phyloP scores from a whole-genome alignment of 495 filamentous ascomycete species.

The Aspergillus kassunensis region DNA sequence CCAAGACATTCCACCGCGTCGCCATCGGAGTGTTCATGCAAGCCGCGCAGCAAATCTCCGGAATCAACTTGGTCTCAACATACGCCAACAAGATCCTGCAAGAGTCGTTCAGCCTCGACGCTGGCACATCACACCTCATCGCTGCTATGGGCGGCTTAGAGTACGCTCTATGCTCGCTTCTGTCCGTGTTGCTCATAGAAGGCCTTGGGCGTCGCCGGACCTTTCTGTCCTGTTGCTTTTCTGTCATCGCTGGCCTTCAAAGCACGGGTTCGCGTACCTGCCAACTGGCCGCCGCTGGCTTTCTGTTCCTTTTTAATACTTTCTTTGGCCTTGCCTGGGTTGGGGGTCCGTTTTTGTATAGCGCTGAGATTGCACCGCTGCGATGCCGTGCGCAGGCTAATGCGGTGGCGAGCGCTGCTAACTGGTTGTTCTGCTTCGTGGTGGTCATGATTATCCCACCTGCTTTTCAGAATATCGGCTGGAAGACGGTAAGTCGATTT shows the following conservation, averaged over 20 bases:
- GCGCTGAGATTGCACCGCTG: conserved; percentile 59
- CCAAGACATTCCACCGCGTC: conserved; percentile 45
- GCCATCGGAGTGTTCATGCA: conserved; percentile 50
- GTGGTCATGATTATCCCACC: conserved; percentile 59
- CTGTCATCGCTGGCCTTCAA: conserved; percentile 48
- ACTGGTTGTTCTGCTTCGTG: conserved; percentile 60
- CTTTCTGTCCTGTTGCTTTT: conserved; percentile 40
- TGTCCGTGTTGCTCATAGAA: too few relatives aligned
- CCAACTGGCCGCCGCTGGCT: too few relatives aligned
- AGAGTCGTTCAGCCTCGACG: conserved; percentile 43
- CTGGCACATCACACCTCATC: conserved; percentile 45
- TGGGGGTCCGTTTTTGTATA: conserved; percentile 59
- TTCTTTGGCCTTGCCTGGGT: conserved; percentile 54
- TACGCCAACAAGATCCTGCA: conserved; percentile 50
- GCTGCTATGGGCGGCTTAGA: too few relatives aligned
- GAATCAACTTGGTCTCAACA: conserved; percentile 45
- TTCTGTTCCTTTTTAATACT: conserved; percentile 51
- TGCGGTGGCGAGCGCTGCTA: conserved; percentile 54
- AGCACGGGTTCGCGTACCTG: too few relatives aligned
- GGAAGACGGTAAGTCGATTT: too few relatives aligned
- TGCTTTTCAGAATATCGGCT: conserved; percentile 52
- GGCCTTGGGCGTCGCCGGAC: too few relatives aligned
- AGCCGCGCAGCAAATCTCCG: conserved; percentile 49
- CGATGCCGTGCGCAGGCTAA: conserved; percentile 56
- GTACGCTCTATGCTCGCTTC: too few relatives aligned